Conservation (phyloP, 129 eudicot species). For the Centrapalus pauciflorus region DNA sequence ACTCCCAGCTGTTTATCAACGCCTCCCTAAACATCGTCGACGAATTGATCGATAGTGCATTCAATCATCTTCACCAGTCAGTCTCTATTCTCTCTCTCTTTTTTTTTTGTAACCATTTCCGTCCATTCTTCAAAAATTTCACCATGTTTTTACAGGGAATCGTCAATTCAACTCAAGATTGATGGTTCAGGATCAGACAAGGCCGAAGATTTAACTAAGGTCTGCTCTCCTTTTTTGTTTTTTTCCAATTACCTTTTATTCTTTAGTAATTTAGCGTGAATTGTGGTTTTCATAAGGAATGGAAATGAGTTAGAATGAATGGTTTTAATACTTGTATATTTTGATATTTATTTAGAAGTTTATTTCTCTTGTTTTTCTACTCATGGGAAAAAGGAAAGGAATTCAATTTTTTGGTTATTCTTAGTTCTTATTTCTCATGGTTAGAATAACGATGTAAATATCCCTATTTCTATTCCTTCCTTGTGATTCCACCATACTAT, state of each 20-base stretch:
- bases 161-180: constrained; percentile 45
- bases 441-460: too few species aligned
- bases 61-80: constrained; percentile 57
- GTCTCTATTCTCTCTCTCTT: constrained; percentile 21
- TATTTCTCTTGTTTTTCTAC: too few species aligned
- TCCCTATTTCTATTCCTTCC: too few species aligned
- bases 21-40: constrained; percentile 56
- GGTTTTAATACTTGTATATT: too few species aligned
- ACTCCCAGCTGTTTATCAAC: constrained; percentile 77
- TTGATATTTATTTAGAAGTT: too few species aligned
- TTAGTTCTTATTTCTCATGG: too few species aligned
- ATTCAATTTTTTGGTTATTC: too few species aligned
- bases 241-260: neutral
- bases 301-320: too few species aligned
- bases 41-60: constrained; percentile 63
- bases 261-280: too few species aligned
- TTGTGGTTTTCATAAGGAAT: too few species aligned
- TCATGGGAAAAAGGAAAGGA: too few species aligned
- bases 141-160: constrained; percentile 40
- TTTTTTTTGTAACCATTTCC: neutral
- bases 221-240: constrained; percentile 4
- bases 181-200: constrained; percentile 62
- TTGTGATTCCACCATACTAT: too few species aligned
- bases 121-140: neutral
- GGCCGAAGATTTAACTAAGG: constrained; percentile 49